phyloP scores from a whole-genome alignment of 169 alveolate species.

The Cryptosporidium baileyi region DNA sequence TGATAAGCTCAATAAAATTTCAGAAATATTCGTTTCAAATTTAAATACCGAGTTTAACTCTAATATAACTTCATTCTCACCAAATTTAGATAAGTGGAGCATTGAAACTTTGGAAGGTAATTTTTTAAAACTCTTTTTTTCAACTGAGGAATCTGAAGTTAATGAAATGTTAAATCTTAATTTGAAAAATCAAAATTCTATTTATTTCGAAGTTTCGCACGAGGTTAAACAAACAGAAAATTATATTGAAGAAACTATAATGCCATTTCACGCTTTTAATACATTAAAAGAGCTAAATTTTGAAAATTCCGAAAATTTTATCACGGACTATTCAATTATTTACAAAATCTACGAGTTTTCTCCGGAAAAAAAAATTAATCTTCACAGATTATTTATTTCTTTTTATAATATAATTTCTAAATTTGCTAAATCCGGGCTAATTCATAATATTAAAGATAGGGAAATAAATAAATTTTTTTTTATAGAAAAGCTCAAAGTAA shows the following conservation, averaged over 20 bases:
- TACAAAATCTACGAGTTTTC: not conserved
- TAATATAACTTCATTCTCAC: too few species aligned
- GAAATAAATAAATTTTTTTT: not conserved
- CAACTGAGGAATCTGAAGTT: too few species aligned
- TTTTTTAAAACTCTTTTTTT: not conserved
- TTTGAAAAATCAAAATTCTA: too few species aligned
- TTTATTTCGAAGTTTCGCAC: too few species aligned
- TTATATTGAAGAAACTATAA: constrained; percentile 9
- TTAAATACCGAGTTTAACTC: too few species aligned
- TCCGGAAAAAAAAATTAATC: constrained; percentile 6
- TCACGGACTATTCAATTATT: not conserved
- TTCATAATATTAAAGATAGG: not conserved
- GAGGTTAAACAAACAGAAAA: too few species aligned
- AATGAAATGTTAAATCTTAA: too few species aligned
- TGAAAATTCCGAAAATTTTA: not conserved
- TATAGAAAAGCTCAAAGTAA: not conserved
- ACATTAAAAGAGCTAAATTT: not conserved
- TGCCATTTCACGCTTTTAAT: not conserved
- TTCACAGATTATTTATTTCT: not conserved
- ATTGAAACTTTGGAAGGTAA: not conserved
- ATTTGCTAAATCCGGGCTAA: not conserved
- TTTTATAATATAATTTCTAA: not conserved
- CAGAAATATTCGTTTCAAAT: too few species aligned
- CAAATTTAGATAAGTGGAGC: not conserved
- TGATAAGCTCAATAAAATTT: too few species aligned